A percentile compares a stretch with the other conserved stretches of the same genome.
phyloP scores from a whole-genome alignment of 2,329 filamentous ascomycete species.

The Magnaporthales sp. region DNA sequence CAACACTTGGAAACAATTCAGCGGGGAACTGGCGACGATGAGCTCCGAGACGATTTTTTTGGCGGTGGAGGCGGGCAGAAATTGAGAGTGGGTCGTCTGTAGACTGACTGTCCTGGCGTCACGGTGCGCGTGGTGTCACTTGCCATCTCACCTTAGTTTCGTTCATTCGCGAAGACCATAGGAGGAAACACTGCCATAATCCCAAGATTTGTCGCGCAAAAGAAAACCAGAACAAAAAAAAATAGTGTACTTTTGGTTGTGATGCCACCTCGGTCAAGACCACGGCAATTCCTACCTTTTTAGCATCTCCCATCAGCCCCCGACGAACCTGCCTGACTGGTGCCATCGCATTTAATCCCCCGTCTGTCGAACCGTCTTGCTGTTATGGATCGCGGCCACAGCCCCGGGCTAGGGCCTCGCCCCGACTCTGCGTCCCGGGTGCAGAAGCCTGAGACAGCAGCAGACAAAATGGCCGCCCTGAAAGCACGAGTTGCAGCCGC shows the following conservation, averaged over 20 bases:
- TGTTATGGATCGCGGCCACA: slow-evolving; percentile 38
- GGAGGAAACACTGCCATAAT: not conserved
- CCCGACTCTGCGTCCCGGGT: slow-evolving; percentile 46
- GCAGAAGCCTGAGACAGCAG: slow-evolving; percentile 46
- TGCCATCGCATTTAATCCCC: not conserved
- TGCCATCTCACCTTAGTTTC: too few relatives aligned
- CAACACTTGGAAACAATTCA: slow-evolving; percentile 1
- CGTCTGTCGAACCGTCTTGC: not conserved
- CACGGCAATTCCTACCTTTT: not conserved
- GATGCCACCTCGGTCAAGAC: not conserved
- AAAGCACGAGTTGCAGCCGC: slow-evolving; percentile 74
- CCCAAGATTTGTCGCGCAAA: too few relatives aligned
- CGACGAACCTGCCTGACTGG: not conserved
- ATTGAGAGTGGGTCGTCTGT: slow-evolving; percentile 21
- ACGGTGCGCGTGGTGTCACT: not conserved
- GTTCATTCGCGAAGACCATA: not conserved
- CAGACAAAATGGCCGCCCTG: slow-evolving; percentile 65
- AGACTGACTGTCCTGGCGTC: not conserved
- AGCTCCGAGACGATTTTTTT: slow-evolving; percentile 5
- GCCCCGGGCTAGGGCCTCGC: slow-evolving; percentile 44
- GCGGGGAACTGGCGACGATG: not conserved
- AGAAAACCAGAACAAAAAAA: too few relatives aligned
- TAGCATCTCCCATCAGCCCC: not conserved
- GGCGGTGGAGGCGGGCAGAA: slow-evolving; percentile 4
- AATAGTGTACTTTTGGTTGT: not conserved